Evolutionary conservation across 2,329 filamentous ascomycete species (phyloP).

Genomic region (Verruconis gallopava): DNA sequence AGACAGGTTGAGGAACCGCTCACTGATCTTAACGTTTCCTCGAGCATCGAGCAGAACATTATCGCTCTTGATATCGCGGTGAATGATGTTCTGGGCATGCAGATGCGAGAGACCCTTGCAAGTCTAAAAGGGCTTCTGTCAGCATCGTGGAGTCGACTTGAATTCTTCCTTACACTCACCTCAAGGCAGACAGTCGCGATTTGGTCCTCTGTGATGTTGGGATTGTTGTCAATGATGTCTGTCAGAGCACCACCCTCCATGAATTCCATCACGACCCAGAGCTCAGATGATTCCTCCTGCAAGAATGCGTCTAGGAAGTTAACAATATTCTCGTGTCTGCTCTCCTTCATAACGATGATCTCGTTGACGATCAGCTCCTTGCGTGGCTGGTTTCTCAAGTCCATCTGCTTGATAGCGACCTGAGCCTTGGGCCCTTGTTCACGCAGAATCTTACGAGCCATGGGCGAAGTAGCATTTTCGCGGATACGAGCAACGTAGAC

Average conservation of each 20-base stretch:
- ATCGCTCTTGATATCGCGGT: constrained; percentile 98
- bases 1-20: constrained; percentile 27
- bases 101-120: constrained; percentile 91
- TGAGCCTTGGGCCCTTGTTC: constrained; percentile 71
- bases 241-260: constrained; percentile 98
- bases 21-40: constrained; percentile 96
- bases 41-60: constrained; percentile 90
- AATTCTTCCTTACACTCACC: no score
- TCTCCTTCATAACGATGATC: constrained; percentile 99
- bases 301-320: constrained; percentile 97
- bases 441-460: constrained; percentile 65
- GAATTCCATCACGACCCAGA: constrained; percentile 99
- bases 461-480: constrained; percentile 67
- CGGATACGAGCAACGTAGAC: constrained; percentile 97
- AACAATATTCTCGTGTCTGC: constrained; percentile 94
- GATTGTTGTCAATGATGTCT: constrained; percentile 97
- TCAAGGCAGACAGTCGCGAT: constrained; percentile 95
- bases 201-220: constrained; percentile 85
- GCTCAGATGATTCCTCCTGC: constrained; percentile 81
- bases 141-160: no score
- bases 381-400: constrained; percentile 87
- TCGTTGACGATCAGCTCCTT: constrained; percentile 99
- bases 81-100: constrained; percentile 92
- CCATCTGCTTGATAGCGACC: constrained; percentile 99
- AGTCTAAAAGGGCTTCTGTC: constrained; percentile 63